Conservation (phyloP, 495 filamentous ascomycete genomes). For the Talaromyces adpressus region DNA sequence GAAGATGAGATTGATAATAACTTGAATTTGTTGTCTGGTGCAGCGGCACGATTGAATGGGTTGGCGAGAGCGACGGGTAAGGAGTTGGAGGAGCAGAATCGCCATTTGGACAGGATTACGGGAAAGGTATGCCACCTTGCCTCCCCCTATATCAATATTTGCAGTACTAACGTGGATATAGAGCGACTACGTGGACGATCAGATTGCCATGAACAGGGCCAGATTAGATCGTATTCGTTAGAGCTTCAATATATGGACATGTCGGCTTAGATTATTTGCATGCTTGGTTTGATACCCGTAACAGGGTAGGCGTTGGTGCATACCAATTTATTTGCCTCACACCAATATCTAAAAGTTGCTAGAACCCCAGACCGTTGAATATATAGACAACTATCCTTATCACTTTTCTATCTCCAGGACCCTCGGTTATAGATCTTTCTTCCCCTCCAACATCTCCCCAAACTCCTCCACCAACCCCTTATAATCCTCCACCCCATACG, state of each 20-base stretch:
- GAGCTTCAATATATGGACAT: neutral
- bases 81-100: conserved; percentile 71
- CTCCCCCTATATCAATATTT: neutral
- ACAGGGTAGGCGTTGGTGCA: neutral
- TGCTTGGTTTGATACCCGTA: neutral
- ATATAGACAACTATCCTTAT: too few species aligned
- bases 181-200: conserved; percentile 66
- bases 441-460: neutral
- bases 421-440: neutral
- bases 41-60: conserved; percentile 55
- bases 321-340: neutral
- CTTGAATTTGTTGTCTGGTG: conserved; percentile 51
- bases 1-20: conserved; percentile 67
- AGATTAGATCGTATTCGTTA: conserved; percentile 56
- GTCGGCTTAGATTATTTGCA: neutral
- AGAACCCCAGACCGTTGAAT: too few species aligned
- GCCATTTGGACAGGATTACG: conserved; percentile 63
- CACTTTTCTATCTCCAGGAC: too few species aligned
- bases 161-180: conserved; percentile 25
- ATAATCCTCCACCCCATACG: conserved; percentile 58
- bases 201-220: conserved; percentile 61
- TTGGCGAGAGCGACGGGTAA: conserved; percentile 62
- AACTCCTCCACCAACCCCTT: conserved; percentile 52
- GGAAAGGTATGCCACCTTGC: conserved; percentile 47
- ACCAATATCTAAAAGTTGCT: too few species aligned